Evolutionary conservation across 1,139 yeast genomes (phyloP).

Genomic region (Yamadazyma sp.): DNA sequence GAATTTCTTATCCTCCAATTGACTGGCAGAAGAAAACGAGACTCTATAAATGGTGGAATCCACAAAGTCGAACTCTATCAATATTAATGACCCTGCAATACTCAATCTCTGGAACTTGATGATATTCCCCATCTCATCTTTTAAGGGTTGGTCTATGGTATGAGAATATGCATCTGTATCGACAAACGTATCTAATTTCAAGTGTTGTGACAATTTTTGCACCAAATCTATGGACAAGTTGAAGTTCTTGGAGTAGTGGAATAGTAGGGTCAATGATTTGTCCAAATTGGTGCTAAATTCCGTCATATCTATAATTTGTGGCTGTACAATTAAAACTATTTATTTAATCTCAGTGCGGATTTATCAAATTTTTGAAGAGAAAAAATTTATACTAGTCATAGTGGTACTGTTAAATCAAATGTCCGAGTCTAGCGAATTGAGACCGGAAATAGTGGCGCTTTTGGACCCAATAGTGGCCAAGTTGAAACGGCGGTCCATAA

Average conservation of each 20-base stretch:
- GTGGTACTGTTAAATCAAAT: neutral
- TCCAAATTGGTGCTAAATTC: slow-evolving; percentile 24
- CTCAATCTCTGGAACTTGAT: slow-evolving; percentile 30
- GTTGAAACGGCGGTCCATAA: slow-evolving; percentile 71
- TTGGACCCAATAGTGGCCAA: slow-evolving; percentile 42
- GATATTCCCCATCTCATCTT: slow-evolving; percentile 13
- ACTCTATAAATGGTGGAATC: slow-evolving; percentile 28
- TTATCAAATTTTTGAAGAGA: neutral
- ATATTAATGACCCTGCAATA: slow-evolving; percentile 44
- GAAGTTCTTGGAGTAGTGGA: slow-evolving; percentile 32
- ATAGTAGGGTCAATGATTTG: slow-evolving; percentile 30
- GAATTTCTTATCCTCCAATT: slow-evolving; percentile 11
- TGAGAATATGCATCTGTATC: slow-evolving; percentile 38
- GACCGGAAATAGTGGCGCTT: slow-evolving; percentile 37
- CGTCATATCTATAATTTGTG: slow-evolving; percentile 9
- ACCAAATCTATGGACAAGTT: slow-evolving; percentile 38
- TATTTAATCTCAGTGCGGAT: neutral
- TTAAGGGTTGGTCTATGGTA: slow-evolving; percentile 20
- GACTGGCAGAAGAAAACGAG: slow-evolving; percentile 39
- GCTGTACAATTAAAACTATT: neutral
- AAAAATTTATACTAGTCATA: slow-evolving; percentile 1
- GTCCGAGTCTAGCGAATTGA: slow-evolving; percentile 17
- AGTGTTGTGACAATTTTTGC: slow-evolving; percentile 42
- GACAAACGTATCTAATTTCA: slow-evolving; percentile 44
- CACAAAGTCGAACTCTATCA: slow-evolving; percentile 43